Conservation (phyloP, 257 asterid genomes). For the Penstemon barbatus region DNA sequence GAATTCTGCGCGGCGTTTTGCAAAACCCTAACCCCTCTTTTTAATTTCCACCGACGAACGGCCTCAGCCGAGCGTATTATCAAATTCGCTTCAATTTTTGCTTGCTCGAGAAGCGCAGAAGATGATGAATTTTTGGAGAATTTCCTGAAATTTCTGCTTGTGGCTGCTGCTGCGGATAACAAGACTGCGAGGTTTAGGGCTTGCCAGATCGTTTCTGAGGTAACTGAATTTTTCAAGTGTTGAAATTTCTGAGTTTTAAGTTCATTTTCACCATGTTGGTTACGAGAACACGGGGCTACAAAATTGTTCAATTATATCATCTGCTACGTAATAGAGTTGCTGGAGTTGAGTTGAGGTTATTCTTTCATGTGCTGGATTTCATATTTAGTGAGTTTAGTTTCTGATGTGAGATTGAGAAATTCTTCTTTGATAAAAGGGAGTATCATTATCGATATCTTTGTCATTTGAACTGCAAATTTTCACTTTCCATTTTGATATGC, state of each 20-base stretch:
- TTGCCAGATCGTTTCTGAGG: constrained; percentile 96
- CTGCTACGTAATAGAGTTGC: no score
- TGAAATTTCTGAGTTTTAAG: no score
- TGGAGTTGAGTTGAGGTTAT: not conserved
- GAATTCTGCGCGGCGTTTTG: constrained; percentile 56
- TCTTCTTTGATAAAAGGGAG: not conserved
- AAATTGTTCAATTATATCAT: not conserved
- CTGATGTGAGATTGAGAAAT: not conserved
- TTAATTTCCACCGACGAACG: constrained; percentile 66
- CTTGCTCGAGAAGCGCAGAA: constrained; percentile 40
- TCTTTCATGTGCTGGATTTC: not conserved
- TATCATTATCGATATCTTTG: no score
- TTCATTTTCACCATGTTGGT: not conserved
- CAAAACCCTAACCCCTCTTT: constrained; percentile 57
- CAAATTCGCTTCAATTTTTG: constrained; percentile 57
- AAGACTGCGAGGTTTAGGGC: constrained; percentile 79
- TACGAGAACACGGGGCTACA: not conserved
- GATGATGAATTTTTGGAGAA: constrained; percentile 58
- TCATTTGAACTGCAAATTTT: no score
- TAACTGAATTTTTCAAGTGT: constrained; percentile 13
- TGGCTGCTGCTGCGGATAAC: constrained; percentile 63
- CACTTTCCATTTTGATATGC: not conserved
- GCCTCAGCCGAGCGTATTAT: constrained; percentile 65
- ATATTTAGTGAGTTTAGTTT: constrained; percentile 5
- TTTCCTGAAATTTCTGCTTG: constrained; percentile 61